Evolutionary conservation across 805 yeast species (phyloP), one percentile per base, ranked within the genome.

Genomic region (Candida ortonii): DNA sequence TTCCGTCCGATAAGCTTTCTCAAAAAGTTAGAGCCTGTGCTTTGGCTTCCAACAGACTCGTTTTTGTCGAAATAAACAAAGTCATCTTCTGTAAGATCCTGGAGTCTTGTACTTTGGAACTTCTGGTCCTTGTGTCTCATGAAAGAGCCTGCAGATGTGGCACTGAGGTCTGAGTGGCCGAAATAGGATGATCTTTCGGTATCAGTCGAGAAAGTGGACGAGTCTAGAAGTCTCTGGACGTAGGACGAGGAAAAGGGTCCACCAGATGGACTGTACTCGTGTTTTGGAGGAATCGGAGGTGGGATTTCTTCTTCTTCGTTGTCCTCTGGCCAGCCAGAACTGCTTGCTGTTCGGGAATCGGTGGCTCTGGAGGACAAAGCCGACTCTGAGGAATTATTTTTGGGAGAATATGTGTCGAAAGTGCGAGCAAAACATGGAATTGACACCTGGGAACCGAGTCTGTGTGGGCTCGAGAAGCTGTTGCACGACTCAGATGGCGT

Each of bases 71-170:
- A n/a, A n/a, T n/a, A n/a, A n/a, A n/a, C n/a, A n/a, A n/a, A n/a
- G n/a, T n/a, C n/a, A n/a, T n/a, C n/a, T n/a, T n/a, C n/a, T n/a
- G n/a, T n/a, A n/a, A n/a, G n/a, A 17, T 41, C 49, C 18, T 41
- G 40, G 19, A 52, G 24, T 29, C 38, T 43, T 1, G 23, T 18
- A n/a, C n/a, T n/a, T 32, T 46, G 60, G 43, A 24, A 59, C 38
- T 37, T 63, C 33, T 30, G 51, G 38, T 54, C 64, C 56, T 53
- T 81, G 55, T 86, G 94, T 51, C 95, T 72, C 28, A 80, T 78
- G 39, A 78, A 78, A 19, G 94, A 84, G 0, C 94, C 95, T 1
- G 95, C 95, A 43, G 93, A 81, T 0, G 95, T 84, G 4, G 95
- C 95, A 62, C 93, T 83, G 43, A 84, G 71, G 55, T 84, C 93